Evolutionary conservation across 805 yeast species (phyloP).

Genomic region (Candida nanaspora): DNA sequence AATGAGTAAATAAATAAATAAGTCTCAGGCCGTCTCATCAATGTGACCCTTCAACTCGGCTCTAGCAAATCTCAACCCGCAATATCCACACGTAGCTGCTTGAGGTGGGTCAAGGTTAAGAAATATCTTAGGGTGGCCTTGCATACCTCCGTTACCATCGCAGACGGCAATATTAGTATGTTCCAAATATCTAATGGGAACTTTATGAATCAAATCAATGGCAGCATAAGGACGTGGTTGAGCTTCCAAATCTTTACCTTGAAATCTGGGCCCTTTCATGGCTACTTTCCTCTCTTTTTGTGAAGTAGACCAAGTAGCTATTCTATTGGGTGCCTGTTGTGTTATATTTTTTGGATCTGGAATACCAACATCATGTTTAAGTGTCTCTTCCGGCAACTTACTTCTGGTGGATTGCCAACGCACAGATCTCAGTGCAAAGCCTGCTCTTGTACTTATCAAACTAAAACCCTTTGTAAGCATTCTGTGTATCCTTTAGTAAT

Average conservation of each 20-base stretch:
- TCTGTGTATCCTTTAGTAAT: no score
- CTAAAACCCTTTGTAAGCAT: no score
- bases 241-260: slow-evolving; percentile 55
- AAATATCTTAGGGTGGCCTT: slow-evolving; percentile 80
- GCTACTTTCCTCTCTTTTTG: slow-evolving; percentile 58
- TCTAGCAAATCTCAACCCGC: slow-evolving; percentile 64
- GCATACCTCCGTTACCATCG: slow-evolving; percentile 69
- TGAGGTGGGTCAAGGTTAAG: slow-evolving; percentile 76
- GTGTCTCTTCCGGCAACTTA: not conserved
- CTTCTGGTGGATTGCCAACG: not conserved
- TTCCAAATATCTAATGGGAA: slow-evolving; percentile 58
- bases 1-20: not conserved
- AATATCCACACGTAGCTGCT: slow-evolving; percentile 71
- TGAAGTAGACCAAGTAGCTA: slow-evolving; percentile 60
- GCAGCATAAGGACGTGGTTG: slow-evolving; percentile 84
- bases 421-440: no score
- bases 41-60: slow-evolving; percentile 34
- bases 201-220: slow-evolving; percentile 70
- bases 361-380: slow-evolving; percentile 11
- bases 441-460: no score
- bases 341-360: slow-evolving; percentile 17
- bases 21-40: not conserved
- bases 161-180: slow-evolving; percentile 67
- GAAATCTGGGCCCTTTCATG: slow-evolving; percentile 54
- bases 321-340: slow-evolving; percentile 73